Base-by-base conservation (phyloP, 805 yeast genomes). In the Sugiyamaella mastotermitis region DNA sequence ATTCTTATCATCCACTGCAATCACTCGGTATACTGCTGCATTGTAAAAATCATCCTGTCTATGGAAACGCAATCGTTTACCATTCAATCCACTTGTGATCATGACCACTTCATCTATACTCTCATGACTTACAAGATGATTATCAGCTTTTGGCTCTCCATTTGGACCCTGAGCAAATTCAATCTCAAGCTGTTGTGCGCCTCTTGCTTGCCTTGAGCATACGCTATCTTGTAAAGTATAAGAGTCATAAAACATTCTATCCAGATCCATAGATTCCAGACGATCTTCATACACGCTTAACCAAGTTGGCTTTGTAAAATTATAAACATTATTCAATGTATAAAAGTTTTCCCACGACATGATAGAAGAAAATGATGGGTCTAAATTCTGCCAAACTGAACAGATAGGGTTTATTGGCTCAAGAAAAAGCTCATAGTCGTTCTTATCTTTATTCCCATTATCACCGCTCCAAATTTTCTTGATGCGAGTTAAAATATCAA, bases 271-370 rank as follows among this genome's bases (percentile, higher is more conserved):
- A 25, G 23, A 16, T 10, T 37, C 28, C 16, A 35, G 40, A n/a
- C 40, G 34, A 30, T 37, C 35, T 17, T 7, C n/a, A 17, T 37
- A 14, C 10, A 16, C 16, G 13, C 9, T 22, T 7, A 27, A 11
- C 44, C 44, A 31, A 23, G 5, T 28, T 10, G 51, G 55, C 19
- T 31, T 37, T 31, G 42, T 42, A 34, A 22, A 47, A 34, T 49
- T 42, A 24, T 45, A 39, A 2, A 45, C 15, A 1, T 47, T 40
- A 33, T 58, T 57, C 10, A 57, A 37, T 17, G 44, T 43, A 35
- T 57, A 55, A 35, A 60, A 60, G 27, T 43, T 38, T 8, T 44
- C 41, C 64, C 63, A 60, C 9, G 65, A 60, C 3, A 55, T 53
- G 5, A 60, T 42, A 5, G 40, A n/a, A 9, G 62, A 54, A n/a